phyloP scores from a whole-genome alignment of 805 yeast species.

The Lipomyces sp. region DNA sequence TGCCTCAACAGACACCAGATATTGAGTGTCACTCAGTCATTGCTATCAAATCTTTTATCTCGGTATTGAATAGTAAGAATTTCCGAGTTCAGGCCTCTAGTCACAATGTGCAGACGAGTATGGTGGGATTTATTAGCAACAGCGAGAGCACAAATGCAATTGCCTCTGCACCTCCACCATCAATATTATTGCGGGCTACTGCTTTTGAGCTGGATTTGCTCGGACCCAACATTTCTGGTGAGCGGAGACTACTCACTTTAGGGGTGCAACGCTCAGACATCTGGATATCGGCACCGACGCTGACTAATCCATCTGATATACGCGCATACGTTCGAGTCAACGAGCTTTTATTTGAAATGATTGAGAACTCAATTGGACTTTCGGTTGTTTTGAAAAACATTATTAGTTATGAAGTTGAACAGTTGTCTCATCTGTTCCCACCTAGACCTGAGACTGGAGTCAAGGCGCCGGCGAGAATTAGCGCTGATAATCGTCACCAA shows the following conservation, averaged over 20 bases:
- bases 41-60: conserved; percentile 13
- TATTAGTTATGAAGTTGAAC: conserved; percentile 19
- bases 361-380: conserved; percentile 27
- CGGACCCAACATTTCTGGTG: conserved; percentile 16
- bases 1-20: not conserved
- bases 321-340: conserved; percentile 21
- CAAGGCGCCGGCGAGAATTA: not conserved
- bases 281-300: conserved; percentile 17
- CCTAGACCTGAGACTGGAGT: not conserved
- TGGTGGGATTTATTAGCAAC: conserved; percentile 3
- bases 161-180: conserved; percentile 11
- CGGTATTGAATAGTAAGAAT: conserved; percentile 18
- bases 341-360: conserved; percentile 23
- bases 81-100: conserved; percentile 25
- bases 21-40: conserved; percentile 22
- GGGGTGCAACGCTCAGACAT: conserved; percentile 22
- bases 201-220: conserved; percentile 29
- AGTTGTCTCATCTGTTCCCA: conserved; percentile 21
- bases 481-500: not conserved
- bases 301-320: conserved; percentile 14
- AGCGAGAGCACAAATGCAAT: not conserved
- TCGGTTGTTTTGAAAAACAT: conserved; percentile 13
- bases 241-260: conserved; percentile 15
- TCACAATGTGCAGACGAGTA: conserved; percentile 25
- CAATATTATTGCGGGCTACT: conserved; percentile 21